A percentile compares a stretch with the other conserved stretches of the same genome.
These are phyloP conservation scores for Pseudovirgaria hyperparasitica DNA, from an alignment of 2,329 filamentous ascomycete genomes.

Conservation along the genomic window DNA sequence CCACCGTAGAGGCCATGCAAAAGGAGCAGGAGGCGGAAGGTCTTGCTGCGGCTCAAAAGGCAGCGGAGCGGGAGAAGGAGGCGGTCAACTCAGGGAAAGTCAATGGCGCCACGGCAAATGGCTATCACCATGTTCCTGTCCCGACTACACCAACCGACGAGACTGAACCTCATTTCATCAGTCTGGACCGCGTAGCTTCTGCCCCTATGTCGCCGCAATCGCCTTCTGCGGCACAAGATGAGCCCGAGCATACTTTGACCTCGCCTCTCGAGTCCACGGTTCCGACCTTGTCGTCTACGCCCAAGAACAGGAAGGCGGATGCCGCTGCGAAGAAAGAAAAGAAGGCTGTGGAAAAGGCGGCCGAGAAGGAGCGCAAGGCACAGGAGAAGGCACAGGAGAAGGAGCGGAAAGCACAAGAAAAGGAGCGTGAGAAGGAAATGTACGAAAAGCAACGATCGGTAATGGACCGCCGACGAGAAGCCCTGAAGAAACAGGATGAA, in stretches of 20 bases:
- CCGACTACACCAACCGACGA: conserved; percentile 28
- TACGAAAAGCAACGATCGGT: conserved; percentile 18
- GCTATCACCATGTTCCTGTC: conserved; percentile 20
- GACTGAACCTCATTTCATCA: conserved; percentile 38
- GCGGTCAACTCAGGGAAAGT: conserved; percentile 41
- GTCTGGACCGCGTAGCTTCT: conserved; percentile 54
- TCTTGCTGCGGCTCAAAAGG: conserved; percentile 25
- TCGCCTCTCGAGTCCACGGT: not conserved
- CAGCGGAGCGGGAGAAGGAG: conserved; percentile 39
- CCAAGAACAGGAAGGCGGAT: conserved; percentile 50
- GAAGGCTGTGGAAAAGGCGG: conserved; percentile 42
- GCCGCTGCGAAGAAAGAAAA: conserved; percentile 45
- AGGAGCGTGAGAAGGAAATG: conserved; percentile 33
- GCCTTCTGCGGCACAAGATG: conserved; percentile 18
- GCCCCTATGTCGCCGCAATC: conserved; percentile 37
- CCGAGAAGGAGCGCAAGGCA: conserved; percentile 40
- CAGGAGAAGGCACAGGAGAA: conserved; percentile 37
- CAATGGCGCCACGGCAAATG: conserved; percentile 31
- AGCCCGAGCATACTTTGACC: conserved; percentile 20
- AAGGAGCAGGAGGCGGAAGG: conserved; percentile 78
- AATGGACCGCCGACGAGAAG: conserved; percentile 36
- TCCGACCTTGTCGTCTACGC: conserved; percentile 15
- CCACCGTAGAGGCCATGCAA: conserved; percentile 51
- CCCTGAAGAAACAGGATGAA: conserved; percentile 46
- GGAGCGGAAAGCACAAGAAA: conserved; percentile 33